Conservation (phyloP, 2,329 filamentous ascomycete species). For the Scopulariopsis brevicaulis region DNA sequence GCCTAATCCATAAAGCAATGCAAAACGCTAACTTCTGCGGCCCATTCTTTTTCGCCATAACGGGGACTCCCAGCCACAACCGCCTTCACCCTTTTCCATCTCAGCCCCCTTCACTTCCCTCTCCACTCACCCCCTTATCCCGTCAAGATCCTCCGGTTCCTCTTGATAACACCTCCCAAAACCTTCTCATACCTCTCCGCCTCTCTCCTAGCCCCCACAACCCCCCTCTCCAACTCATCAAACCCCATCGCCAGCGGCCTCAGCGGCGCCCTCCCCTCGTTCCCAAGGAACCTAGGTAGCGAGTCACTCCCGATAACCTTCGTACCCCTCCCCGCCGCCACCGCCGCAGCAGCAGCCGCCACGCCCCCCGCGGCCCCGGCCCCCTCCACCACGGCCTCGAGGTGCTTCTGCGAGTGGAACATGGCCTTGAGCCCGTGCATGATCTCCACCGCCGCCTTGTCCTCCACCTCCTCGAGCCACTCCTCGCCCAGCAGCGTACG, state of each 20-base stretch:
- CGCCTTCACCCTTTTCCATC: neutral
- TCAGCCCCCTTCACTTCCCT: neutral
- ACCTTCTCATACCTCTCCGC: slow-evolving; percentile 52
- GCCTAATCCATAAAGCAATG: too few species aligned
- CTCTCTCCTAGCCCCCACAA: slow-evolving; percentile 41
- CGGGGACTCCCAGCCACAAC: neutral
- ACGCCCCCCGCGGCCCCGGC: neutral
- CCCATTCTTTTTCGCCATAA: neutral
- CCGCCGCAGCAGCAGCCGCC: too few species aligned
- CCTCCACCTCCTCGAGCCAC: slow-evolving; percentile 14
- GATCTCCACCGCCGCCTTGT: slow-evolving; percentile 13
- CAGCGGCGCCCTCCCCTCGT: slow-evolving; percentile 7
- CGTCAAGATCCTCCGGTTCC: slow-evolving; percentile 43
- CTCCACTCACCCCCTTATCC: slow-evolving; percentile 11
- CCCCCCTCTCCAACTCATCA: slow-evolving; percentile 49
- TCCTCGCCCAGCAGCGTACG: slow-evolving; percentile 22
- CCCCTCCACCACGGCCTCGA: neutral
- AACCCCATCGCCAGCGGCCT: slow-evolving; percentile 45
- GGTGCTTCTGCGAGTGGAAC: slow-evolving; percentile 2
- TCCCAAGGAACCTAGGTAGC: slow-evolving; percentile 32
- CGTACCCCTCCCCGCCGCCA: neutral
- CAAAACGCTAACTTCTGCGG: too few species aligned
- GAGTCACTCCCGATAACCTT: slow-evolving; percentile 1
- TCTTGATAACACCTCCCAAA: slow-evolving; percentile 46
- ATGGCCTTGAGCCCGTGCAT: slow-evolving; percentile 8